phyloP scores from a whole-genome alignment of 2,329 filamentous ascomycete genomes.

The Colletotrichum noveboracense region DNA sequence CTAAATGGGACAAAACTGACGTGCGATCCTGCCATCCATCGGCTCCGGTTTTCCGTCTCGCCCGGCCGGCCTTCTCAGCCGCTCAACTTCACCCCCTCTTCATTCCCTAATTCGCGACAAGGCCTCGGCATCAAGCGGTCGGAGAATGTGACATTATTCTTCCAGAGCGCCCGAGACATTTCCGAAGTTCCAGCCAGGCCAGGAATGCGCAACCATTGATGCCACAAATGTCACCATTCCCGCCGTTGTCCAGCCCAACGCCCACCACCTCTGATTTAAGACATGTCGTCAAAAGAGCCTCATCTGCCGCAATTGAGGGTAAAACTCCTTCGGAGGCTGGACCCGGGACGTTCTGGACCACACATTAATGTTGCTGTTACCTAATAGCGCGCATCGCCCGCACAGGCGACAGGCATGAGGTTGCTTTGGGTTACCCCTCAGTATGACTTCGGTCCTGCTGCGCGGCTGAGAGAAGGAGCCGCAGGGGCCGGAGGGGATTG shows the following conservation, averaged over 20 bases:
- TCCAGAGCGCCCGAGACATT: neutral
- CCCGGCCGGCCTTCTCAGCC: neutral
- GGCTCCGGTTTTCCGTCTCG: neutral
- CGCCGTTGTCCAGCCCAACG: neutral
- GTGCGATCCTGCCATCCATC: neutral
- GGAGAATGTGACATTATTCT: neutral
- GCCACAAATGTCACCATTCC: neutral
- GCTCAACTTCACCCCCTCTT: neutral
- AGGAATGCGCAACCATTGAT: neutral
- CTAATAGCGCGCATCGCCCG: neutral
- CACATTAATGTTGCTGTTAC: neutral
- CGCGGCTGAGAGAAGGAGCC: neutral
- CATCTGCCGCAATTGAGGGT: neutral
- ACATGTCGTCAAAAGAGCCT: slow-evolving; percentile 5
- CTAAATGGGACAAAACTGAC: neutral
- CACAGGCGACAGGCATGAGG: neutral
- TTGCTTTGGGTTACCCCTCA: neutral
- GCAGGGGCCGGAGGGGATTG: neutral
- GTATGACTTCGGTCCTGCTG: neutral
- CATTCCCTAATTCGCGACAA: neutral
- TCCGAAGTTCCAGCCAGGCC: neutral
- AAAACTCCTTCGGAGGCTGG: neutral
- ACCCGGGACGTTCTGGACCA: neutral
- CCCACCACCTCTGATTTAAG: neutral
- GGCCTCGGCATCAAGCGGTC: neutral